Conservation (phyloP, 768 basidiomycete species). For the Leccinum variicolor region DNA sequence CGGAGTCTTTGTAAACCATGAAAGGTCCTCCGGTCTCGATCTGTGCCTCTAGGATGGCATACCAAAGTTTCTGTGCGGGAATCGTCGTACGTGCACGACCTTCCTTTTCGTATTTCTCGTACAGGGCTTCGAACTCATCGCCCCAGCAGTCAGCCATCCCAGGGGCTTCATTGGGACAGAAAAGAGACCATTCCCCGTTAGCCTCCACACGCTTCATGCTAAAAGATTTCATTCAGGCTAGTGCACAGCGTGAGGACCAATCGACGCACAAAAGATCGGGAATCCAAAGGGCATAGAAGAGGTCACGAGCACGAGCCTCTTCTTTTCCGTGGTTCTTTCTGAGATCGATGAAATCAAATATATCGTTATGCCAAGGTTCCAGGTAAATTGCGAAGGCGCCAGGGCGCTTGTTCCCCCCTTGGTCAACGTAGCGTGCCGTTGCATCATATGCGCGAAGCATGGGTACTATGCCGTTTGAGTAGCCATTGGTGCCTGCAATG, state of each 20-base stretch:
- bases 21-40: constrained; percentile 99
- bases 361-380: constrained; percentile 97
- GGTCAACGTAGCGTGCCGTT: constrained; percentile 97
- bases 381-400: constrained; percentile 98
- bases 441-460: constrained; percentile 99
- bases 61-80: constrained; percentile 98
- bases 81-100: constrained; percentile 81
- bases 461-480: constrained; percentile 98
- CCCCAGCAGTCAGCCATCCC: constrained; percentile 85
- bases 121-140: constrained; percentile 84
- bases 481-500: constrained; percentile 98
- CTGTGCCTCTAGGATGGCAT: constrained; percentile 93
- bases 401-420: constrained; percentile 98
- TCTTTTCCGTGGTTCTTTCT: constrained; percentile 99
- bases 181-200: constrained; percentile 89
- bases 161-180: constrained; percentile 97
- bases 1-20: constrained; percentile 98
- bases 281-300: constrained; percentile 99
- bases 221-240: not conserved
- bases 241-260: not conserved
- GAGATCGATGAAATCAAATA: constrained; percentile 97
- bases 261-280: constrained; percentile 85
- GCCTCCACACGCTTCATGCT: constrained; percentile 97
- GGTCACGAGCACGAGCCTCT: constrained; percentile 91
- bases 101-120: constrained; percentile 85